A percentile compares a stretch with the other conserved stretches of the same genome.
phyloP scores from a whole-genome alignment of 2,329 filamentous ascomycete species.

The Fusarium bulbicola region DNA sequence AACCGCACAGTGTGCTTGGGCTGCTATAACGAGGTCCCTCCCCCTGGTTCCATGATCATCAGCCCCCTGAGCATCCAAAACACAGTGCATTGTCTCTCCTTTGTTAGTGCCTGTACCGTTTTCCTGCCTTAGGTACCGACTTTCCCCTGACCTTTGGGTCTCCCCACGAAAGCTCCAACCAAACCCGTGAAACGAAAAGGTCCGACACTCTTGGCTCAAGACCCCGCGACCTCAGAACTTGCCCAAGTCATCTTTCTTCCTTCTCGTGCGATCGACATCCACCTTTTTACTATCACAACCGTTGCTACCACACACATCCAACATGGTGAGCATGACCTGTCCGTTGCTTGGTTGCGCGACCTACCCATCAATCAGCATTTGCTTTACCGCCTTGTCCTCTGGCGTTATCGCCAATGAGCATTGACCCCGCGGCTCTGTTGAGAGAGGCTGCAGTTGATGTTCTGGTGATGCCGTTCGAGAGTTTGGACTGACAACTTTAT shows the following conservation, averaged over 20 bases:
- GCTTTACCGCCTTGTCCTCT: conserved; percentile 13
- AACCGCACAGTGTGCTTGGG: conserved; percentile 33
- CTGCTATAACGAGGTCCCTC: neutral
- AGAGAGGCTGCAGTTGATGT: conserved; percentile 43
- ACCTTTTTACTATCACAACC: conserved; percentile 32
- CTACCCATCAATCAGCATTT: neutral
- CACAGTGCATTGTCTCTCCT: conserved; percentile 21
- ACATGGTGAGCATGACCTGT: conserved; percentile 43
- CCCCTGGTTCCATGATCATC: neutral
- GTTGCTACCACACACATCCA: conserved; percentile 34
- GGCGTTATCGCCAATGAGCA: conserved; percentile 22
- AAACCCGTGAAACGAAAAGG: conserved; percentile 41
- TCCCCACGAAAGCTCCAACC: conserved; percentile 44
- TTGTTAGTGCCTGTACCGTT: neutral
- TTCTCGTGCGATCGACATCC: conserved; percentile 40
- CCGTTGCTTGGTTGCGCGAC: conserved; percentile 1
- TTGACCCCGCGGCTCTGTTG: conserved; percentile 40
- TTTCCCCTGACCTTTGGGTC: conserved; percentile 30
- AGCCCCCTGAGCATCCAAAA: neutral
- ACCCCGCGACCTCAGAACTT: conserved; percentile 45
- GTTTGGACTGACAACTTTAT: conserved; percentile 38
- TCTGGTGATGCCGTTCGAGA: conserved; percentile 27
- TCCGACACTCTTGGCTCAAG: conserved; percentile 43
- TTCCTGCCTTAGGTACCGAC: conserved; percentile 39
- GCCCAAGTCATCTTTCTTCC: conserved; percentile 43